Evolutionary conservation across 371 early-diverging fungal genomes (phyloP), one percentile per base, ranked within the genome.

Genomic region (Rhizopus microsporus): DNA sequence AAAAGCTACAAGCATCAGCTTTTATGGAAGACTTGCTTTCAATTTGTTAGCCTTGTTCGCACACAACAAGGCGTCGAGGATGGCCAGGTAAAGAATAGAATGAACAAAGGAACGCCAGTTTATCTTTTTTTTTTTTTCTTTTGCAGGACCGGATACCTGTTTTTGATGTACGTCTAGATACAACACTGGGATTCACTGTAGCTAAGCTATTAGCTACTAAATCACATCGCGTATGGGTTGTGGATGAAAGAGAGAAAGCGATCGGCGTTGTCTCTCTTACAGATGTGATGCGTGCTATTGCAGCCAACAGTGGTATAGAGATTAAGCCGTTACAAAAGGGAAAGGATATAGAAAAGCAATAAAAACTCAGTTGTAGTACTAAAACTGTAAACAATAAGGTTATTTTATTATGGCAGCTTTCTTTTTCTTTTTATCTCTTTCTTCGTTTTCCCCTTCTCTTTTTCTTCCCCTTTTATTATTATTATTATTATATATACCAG

Each of bases 151-250:
- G 83, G 7, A 74, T 85, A 15, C 92, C 94, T 0, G 88, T 93
- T 10, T 88, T 94, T 68, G 88, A 89, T 57, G 92, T 90, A 5
- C 78, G 83, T 17, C 75, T 84, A 8, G 83, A 85, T 49, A 84
- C 88, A 3, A 83, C 88, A 2, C 72, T 93, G 46, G 79, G 85
- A 7, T 83, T 82, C 33, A 80, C 89, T 0, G 72, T 93, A 35
- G 85, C 86, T 23, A 93, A 93, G 69, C 68, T 93, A 56, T 74
- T 87, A 31, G 93, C 93, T 10, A 93, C 93, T 3, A 80, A 81
- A 34, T 84, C 92, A 0, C 93, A 93, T 56, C 88, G 94, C 45
- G 79, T 94, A 10, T 94, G 93, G 93, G 86, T 93, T 7, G 82
- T 86, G 5, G 80, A 83, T 57, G 83, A 83, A 32, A 49, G 62